Evolutionary conservation across 345 rosid species (phyloP), one percentile per base, ranked within the genome.

Genomic region (Melaleuca alternifolia): DNA sequence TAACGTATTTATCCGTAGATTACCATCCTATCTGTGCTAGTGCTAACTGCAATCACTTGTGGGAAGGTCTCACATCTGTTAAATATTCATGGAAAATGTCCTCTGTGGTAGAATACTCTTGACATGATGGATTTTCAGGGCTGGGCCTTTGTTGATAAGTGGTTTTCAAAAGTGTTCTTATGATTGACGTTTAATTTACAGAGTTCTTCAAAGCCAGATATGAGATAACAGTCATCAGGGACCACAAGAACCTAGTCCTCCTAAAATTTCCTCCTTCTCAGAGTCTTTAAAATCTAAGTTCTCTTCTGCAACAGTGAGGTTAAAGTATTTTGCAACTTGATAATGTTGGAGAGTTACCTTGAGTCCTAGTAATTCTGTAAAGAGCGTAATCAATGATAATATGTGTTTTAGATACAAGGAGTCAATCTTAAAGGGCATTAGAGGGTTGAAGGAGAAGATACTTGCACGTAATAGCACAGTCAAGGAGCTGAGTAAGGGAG

Each of bases 401-500:
- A 54, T 88, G 28, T 87, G 85, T 84, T 83, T 85, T 86, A 96
- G 98, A 88, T 97, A 94, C 91, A 97, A 95, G 89, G 98, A 97
- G 85, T 94, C 98, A 6, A 90, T 97, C 87, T 93, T 93, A 11
- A 97, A 93, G 93, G 87, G 98, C 85, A 95, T 95, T 54, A n/a
- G n/a, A n/a, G n/a, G n/a, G n/a, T n/a, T 96, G 57, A 97, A 96
- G 90, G 98, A 97, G 92, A 96, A 93, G 92, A 90, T 97, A 51
- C 90, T 95, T 90, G 92, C 96, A 37, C 95, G 90, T 52, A 97
- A 97, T 85, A 94, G 76, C 88, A 93, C 96, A 1, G 93, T 96
- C 50, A 96, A 94, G 94, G 98, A 96, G 92, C 90, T 97, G 88
- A 94, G 98, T 92, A 95, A 92, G 89, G 99, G 95, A 87, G 96